Evolutionary conservation across 352 stramenopile species (phyloP), one percentile per base, ranked within the genome.

Genomic region (Phytophthora crassamura): DNA sequence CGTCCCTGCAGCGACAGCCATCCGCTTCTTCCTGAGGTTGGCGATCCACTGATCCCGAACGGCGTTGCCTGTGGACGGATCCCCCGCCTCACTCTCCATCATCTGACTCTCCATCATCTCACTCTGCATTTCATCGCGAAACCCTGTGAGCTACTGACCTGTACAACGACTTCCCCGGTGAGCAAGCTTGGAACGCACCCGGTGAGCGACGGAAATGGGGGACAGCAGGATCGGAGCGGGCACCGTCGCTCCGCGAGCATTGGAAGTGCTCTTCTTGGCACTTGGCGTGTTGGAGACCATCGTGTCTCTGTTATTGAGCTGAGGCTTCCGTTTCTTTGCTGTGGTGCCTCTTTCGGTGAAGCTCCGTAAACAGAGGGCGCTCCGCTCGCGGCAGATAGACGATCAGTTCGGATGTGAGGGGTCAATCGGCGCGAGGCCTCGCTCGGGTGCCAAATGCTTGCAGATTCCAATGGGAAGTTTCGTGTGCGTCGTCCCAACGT

Each of bases 21-120:
- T 74, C 18, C 74, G 74, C 54, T 90, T 92, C 66, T 92, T 94
- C 69, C 86, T 88, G 41, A 94, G 68, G 54, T 93, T 94, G 8
- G 86, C 86, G n/a, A 94, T 74, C 86, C 86, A 94, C 60, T 94
- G 84, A 33, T 91, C 81, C 16, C 86, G 81, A 68, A 94, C 78
- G 50, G 76, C 84, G 70, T 94, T 94, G 51, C 65, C 64, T 47
- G 70, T 64, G 28, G 57, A 63, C 2, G 40, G 51, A 12, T 10
- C 47, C 12, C 34, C 53, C 8, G 15, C 14, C 46, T 77, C 64
- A 34, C 28, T 42, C 34, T 77, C 69, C 47, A 77, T 38, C 69
- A 73, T 67, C 45, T 74, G 64, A 62, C 18, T 77, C 69, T 77
- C 35, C 14, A 47, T 30, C n/a, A n/a, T n/a, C n/a, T n/a, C n/a